These are phyloP conservation scores for Diaporthe aspalathi DNA, from an alignment of 2,329 filamentous ascomycete genomes.

Conservation along the genomic window DNA sequence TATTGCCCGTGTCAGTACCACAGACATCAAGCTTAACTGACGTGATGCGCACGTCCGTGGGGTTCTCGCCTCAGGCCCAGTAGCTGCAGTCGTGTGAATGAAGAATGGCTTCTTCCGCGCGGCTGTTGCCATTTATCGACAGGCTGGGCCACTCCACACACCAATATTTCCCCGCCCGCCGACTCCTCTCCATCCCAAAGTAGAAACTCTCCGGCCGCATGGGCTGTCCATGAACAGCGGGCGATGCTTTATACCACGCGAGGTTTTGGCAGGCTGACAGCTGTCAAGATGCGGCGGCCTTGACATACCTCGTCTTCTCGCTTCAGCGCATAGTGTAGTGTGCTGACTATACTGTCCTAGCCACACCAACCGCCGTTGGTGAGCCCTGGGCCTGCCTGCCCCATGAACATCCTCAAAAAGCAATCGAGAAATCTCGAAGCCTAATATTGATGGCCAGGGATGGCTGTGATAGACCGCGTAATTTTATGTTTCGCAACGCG, in stretches of 20 bases:
- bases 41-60: slow-evolving; percentile 28
- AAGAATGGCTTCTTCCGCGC: slow-evolving; percentile 28
- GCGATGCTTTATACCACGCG: not conserved
- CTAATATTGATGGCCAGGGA: slow-evolving; percentile 15
- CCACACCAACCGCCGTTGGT: not conserved
- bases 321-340: slow-evolving; percentile 7
- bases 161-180: slow-evolving; percentile 9
- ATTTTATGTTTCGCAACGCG: slow-evolving; percentile 21
- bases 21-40: slow-evolving; percentile 33
- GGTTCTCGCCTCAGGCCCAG: not conserved
- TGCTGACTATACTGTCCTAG: not conserved
- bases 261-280: slow-evolving; percentile 10
- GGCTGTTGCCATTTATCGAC: slow-evolving; percentile 2
- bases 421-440: slow-evolving; percentile 21
- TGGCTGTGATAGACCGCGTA: slow-evolving; percentile 20
- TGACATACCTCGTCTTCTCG: slow-evolving; percentile 5
- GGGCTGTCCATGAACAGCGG: not conserved
- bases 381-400: slow-evolving; percentile 14
- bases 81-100: not conserved
- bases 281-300: slow-evolving; percentile 8
- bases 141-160: slow-evolving; percentile 10
- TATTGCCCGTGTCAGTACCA: slow-evolving; percentile 29
- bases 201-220: not conserved
- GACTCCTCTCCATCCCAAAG: slow-evolving; percentile 10
- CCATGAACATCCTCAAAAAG: slow-evolving; percentile 21